Conservation (phyloP, 345 rosid genomes). For the Lepidium africanum region DNA sequence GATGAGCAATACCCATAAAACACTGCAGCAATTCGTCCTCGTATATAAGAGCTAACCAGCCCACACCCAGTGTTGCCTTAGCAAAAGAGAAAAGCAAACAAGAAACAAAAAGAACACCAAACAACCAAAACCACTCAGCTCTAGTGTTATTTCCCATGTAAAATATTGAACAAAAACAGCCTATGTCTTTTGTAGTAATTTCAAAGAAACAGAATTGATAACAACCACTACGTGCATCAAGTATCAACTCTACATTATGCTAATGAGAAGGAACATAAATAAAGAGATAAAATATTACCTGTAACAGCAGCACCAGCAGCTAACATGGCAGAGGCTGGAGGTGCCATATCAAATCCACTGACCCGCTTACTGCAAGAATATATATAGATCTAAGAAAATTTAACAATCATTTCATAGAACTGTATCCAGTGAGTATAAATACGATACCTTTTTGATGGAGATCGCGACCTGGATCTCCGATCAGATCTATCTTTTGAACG, state of each 20-base stretch:
- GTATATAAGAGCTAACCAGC: conserved; percentile 75
- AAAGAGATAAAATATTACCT: conserved; percentile 33
- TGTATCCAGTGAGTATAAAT: conserved; percentile 28
- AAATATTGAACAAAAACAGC: conserved; percentile 29
- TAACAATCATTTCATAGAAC: neutral
- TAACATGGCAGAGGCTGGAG: conserved; percentile 74
- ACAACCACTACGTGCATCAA: conserved; percentile 44
- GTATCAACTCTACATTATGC: conserved; percentile 41
- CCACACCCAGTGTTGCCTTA: conserved; percentile 87
- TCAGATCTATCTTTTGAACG: conserved; percentile 53
- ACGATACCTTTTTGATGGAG: conserved; percentile 67
- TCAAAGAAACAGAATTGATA: conserved; percentile 28
- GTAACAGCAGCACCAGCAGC: conserved; percentile 46
- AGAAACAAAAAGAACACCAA: conserved; percentile 56
- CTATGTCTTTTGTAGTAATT: neutral
- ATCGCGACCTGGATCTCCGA: conserved; percentile 62
- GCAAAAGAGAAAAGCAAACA: conserved; percentile 67
- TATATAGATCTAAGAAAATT: conserved; percentile 11
- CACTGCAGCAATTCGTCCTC: conserved; percentile 61
- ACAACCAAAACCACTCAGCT: conserved; percentile 68
- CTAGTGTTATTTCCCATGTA: conserved; percentile 43
- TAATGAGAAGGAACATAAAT: conserved; percentile 30
- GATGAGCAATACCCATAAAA: conserved; percentile 79
- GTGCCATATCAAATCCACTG: conserved; percentile 90
- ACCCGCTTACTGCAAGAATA: conserved; percentile 57